These are phyloP conservation scores for Rugosomyces carneus DNA, from an alignment of 1,284 basidiomycete species.

Conservation along the genomic window DNA sequence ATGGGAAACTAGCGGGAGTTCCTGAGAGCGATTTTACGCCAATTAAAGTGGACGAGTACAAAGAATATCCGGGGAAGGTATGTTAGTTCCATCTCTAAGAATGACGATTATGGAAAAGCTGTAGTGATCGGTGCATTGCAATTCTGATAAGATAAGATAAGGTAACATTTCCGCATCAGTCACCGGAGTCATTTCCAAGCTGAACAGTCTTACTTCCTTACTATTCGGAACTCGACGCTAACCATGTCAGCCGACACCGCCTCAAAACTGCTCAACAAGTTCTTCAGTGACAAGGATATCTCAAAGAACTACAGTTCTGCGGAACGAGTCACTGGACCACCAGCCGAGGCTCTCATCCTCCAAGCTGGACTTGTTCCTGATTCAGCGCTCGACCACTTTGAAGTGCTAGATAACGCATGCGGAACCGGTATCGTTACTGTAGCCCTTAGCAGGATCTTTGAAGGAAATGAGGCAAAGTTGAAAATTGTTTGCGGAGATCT, in stretches of 20 bases:
- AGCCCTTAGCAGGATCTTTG: not conserved
- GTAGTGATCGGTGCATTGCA: not conserved
- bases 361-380: not conserved
- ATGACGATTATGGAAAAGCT: no score
- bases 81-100: no score
- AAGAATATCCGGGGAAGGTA: no score
- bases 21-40: no score
- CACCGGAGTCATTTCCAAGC: no score
- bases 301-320: not conserved
- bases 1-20: no score
- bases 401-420: conserved; percentile 3
- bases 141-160: not conserved
- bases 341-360: not conserved
- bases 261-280: not conserved
- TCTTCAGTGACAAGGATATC: conserved; percentile 1
- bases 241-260: not conserved
- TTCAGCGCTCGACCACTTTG: not conserved
- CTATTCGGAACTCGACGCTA: not conserved
- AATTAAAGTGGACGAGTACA: not conserved
- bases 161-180: not conserved
- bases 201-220: no score
- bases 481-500: conserved; percentile 3
- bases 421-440: not conserved
- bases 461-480: not conserved
- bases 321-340: conserved; percentile 1